Evolutionary conservation across 495 filamentous ascomycete species (phyloP).

Genomic region (Viridothelium virens): DNA sequence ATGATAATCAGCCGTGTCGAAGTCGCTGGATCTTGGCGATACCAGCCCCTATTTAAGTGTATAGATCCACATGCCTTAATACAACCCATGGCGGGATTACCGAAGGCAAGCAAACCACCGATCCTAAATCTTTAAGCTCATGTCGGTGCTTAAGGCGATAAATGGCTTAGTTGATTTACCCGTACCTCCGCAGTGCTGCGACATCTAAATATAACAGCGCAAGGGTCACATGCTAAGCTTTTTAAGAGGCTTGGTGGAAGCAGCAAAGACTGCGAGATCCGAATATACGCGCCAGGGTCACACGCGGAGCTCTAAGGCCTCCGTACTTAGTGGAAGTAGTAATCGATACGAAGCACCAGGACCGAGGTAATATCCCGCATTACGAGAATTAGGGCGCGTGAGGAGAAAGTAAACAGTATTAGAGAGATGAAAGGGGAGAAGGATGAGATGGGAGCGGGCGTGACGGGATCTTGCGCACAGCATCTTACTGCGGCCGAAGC

Average conservation of each 20-base stretch:
- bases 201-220: neutral
- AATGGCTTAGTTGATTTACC: neutral
- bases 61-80: neutral
- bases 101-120: neutral
- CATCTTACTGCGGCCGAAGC: too few species aligned
- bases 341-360: neutral
- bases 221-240: neutral
- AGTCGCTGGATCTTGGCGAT: neutral
- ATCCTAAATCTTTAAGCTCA: neutral
- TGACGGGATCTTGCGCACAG: too few species aligned
- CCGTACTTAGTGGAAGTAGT: neutral
- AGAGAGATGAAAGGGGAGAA: neutral
- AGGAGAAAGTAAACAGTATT: neutral
- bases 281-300: neutral
- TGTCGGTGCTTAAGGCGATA: neutral
- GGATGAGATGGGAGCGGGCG: neutral
- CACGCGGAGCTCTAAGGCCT: neutral
- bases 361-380: neutral
- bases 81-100: neutral
- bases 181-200: neutral
- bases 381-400: neutral
- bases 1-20: neutral
- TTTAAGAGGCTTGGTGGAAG: neutral
- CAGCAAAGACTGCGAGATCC: neutral
- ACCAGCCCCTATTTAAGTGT: neutral